phyloP scores from a whole-genome alignment of 345 rosid species.

The Punica granatum region DNA sequence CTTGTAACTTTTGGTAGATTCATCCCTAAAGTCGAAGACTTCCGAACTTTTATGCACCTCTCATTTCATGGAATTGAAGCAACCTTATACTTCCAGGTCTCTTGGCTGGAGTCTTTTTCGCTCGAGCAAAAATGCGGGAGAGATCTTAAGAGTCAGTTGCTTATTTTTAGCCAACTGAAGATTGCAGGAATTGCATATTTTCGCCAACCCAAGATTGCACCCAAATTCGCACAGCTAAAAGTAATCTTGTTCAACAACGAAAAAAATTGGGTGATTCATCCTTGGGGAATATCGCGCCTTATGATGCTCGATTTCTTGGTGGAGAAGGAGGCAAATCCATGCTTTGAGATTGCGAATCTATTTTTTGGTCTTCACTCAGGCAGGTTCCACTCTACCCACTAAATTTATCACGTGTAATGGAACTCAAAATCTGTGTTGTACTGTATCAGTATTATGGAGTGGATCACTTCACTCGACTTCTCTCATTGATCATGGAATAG shows the following conservation, averaged over 20 bases:
- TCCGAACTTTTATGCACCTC: not conserved
- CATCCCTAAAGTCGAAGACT: not conserved
- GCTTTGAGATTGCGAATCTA: not conserved
- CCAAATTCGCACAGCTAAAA: not conserved
- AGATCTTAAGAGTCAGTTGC: constrained; percentile 29
- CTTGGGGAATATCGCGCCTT: not conserved
- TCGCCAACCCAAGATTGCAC: not conserved
- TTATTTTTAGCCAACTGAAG: not conserved
- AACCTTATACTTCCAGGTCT: constrained; percentile 43
- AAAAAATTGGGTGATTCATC: not conserved
- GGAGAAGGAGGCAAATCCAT: not conserved
- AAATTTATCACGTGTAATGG: not conserved
- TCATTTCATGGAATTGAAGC: not conserved
- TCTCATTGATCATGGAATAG: too few relatives aligned
- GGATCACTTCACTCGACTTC: not conserved
- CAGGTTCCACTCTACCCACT: not conserved
- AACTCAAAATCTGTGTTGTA: not conserved
- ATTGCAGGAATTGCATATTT: not conserved
- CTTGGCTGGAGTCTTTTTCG: constrained; percentile 82
- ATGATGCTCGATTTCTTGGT: not conserved
- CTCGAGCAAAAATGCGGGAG: constrained; percentile 82
- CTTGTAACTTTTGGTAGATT: not conserved
- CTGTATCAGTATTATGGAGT: not conserved
- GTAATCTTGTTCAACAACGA: not conserved
- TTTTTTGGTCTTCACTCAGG: not conserved